A percentile compares a stretch with the other conserved stretches of the same genome.
Evolutionary conservation across 148 eudicot species (phyloP).

Genomic region (Polygonum aviculare): DNA sequence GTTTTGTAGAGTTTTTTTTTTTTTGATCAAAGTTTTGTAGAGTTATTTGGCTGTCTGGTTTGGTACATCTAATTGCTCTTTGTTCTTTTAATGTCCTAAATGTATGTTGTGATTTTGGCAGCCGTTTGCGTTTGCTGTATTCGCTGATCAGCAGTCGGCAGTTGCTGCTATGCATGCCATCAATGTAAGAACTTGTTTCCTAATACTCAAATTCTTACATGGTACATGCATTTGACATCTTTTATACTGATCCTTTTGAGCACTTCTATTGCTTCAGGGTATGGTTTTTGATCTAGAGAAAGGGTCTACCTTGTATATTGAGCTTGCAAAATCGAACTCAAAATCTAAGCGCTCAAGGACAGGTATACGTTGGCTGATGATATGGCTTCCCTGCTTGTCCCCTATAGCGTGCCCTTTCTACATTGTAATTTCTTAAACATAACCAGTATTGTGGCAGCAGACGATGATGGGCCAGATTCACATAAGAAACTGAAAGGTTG

Average conservation of each 20-base stretch:
- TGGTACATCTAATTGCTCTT: neutral
- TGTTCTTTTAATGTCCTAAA: neutral
- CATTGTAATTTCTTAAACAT: slow-evolving; percentile 4
- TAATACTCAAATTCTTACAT: neutral
- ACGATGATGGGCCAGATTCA: slow-evolving; percentile 48
- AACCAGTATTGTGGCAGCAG: slow-evolving; percentile 24
- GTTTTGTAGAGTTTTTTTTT: no score
- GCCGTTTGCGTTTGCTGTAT: slow-evolving; percentile 15
- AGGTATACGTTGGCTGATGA: slow-evolving; percentile 28
- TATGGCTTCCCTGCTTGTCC: neutral
- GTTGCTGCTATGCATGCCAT: slow-evolving; percentile 71
- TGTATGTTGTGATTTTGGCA: neutral
- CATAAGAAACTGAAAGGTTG: slow-evolving; percentile 69
- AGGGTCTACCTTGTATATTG: slow-evolving; percentile 73
- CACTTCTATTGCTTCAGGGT: slow-evolving; percentile 40
- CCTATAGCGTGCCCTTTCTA: neutral
- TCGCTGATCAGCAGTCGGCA: slow-evolving; percentile 42
- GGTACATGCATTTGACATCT: neutral
- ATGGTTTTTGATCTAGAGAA: slow-evolving; percentile 91
- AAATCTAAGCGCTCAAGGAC: slow-evolving; percentile 80
- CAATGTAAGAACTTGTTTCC: slow-evolving; percentile 50
- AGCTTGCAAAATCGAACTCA: slow-evolving; percentile 95
- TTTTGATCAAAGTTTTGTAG: no score
- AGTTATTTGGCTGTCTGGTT: neutral
- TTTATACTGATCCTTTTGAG: neutral